Evolutionary conservation across 352 stramenopile genomes (phyloP).

Genomic region (Phytophthora agathidicida): DNA sequence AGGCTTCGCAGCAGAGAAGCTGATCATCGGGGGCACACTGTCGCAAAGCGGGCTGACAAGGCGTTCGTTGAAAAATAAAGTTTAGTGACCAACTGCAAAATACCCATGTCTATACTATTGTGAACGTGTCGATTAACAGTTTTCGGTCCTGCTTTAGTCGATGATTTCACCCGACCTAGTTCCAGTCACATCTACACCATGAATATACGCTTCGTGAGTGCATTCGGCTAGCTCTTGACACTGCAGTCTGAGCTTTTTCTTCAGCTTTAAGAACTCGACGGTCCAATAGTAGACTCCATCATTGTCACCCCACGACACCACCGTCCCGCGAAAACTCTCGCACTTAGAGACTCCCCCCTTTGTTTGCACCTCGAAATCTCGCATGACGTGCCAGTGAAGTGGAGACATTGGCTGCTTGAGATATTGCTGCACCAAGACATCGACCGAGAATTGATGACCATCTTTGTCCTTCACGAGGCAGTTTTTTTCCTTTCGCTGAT

Average conservation of each 20-base stretch:
- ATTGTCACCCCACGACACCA: conserved; percentile 4
- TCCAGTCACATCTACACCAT: conserved; percentile 1
- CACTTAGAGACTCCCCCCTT: neutral
- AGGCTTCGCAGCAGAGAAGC: too few relatives aligned
- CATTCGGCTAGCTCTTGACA: conserved; percentile 8
- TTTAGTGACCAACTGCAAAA: too few relatives aligned
- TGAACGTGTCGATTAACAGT: too few relatives aligned
- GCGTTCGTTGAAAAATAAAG: too few relatives aligned
- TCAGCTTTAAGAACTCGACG: neutral
- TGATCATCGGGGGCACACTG: too few relatives aligned
- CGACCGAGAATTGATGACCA: neutral
- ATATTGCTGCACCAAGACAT: neutral
- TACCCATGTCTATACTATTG: too few relatives aligned
- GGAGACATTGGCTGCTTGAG: neutral
- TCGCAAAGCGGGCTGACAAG: too few relatives aligned
- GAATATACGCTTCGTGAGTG: neutral
- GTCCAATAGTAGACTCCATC: conserved; percentile 3
- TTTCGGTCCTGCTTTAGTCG: neutral
- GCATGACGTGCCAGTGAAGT: conserved; percentile 13
- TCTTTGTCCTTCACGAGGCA: neutral
- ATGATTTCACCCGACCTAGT: neutral
- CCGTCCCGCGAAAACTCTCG: neutral
- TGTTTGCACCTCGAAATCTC: neutral
- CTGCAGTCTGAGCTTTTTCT: neutral
- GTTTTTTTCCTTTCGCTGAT: conserved; percentile 6